phyloP scores from a whole-genome alignment of 2,329 filamentous ascomycete genomes.

The Bipolaris oryzae region DNA sequence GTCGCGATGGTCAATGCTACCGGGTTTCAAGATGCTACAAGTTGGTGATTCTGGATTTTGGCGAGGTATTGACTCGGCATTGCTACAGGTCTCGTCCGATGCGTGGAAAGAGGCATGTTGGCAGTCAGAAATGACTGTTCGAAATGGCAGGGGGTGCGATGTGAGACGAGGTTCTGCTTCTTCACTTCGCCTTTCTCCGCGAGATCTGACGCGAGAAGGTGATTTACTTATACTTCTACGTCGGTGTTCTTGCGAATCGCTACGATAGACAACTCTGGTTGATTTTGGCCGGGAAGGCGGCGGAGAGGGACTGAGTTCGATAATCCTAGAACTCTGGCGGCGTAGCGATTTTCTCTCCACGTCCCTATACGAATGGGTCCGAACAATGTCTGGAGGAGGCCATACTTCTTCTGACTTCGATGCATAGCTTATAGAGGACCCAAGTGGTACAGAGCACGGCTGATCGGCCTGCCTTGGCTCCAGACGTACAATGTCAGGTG shows the following conservation, averaged over 20 bases:
- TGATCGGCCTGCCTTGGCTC: conserved; percentile 4
- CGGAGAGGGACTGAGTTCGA: conserved; percentile 31
- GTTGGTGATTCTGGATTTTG: conserved; percentile 20
- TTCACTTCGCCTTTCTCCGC: conserved; percentile 15
- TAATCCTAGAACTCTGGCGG: conserved; percentile 23
- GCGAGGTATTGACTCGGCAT: conserved; percentile 17
- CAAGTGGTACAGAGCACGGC: conserved; percentile 2
- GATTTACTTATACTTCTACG: conserved; percentile 21
- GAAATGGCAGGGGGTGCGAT: conserved; percentile 35
- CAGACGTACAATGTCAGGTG: conserved; percentile 25
- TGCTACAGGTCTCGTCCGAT: conserved; percentile 28
- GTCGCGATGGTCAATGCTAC: conserved; percentile 21
- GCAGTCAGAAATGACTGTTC: conserved; percentile 27
- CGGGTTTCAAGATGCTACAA: conserved; percentile 34
- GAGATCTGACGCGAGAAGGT: conserved; percentile 11
- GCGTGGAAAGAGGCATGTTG: conserved; percentile 17
- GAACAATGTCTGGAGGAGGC: conserved; percentile 32
- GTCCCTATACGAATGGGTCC: conserved; percentile 31
- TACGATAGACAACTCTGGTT: conserved; percentile 23
- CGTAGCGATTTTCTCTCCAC: conserved; percentile 11
- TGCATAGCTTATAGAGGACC: conserved; percentile 4
- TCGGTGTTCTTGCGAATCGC: conserved; percentile 23
- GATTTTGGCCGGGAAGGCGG: conserved; percentile 22
- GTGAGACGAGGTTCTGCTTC: conserved; percentile 33
- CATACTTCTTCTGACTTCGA: conserved; percentile 27